phyloP scores from a whole-genome alignment of 129 eudicot genomes.

The Helianthus annuus region HanXRQr2.0-SUNRISE NC_035435.2:8584732-8585231 shows the following conservation, averaged over 20 bases:
- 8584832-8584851: conserved; percentile 24
- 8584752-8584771: conserved; percentile 27
- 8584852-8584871: conserved; percentile 73
- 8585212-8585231: background rate
- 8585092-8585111: conserved; percentile 57
- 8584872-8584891: conserved; percentile 86
- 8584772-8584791: conserved; percentile 39
- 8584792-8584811: conserved; percentile 80
- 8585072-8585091: conserved; percentile 45
- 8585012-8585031: conserved; percentile 62
- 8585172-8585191: background rate
- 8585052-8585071: conserved; percentile 8
- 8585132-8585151: conserved; percentile 51
- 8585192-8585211: conserved; percentile 7
- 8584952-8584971: conserved; percentile 23
- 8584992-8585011: conserved; percentile 75
- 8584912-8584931: conserved; percentile 32
- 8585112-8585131: conserved; percentile 70
- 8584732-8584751: conserved; percentile 40
- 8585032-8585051: conserved; percentile 44
- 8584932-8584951: background rate
- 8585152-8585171: too few relatives aligned
- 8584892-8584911: conserved; percentile 52
- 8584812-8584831: conserved; percentile 35
- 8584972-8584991: conserved; percentile 17